Percentiles rank a stretch among this genome's conserved stretches.
phyloP scores from a whole-genome alignment of 2,329 filamentous ascomycete species.

The Phaeosphaeriaceae sp. region DNA sequence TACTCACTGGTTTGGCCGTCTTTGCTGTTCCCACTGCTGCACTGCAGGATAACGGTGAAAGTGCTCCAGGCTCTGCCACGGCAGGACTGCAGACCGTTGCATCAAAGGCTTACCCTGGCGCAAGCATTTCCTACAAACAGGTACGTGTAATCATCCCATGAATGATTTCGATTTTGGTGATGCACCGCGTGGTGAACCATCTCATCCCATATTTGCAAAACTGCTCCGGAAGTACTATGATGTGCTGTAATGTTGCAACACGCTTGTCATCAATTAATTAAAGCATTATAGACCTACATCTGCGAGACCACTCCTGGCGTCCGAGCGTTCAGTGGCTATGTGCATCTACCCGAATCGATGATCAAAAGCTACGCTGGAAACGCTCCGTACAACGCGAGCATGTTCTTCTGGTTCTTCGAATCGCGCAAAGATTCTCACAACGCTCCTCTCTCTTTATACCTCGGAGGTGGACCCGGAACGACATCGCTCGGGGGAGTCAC shows the following conservation, averaged over 20 bases:
- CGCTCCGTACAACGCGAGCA: conserved; percentile 21
- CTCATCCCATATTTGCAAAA: too few relatives aligned
- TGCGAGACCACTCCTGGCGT: conserved; percentile 62
- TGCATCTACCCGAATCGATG: conserved; percentile 55
- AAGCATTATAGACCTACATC: conserved; percentile 34
- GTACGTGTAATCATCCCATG: neutral
- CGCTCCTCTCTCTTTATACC: conserved; percentile 19
- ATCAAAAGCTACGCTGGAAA: conserved; percentile 10
- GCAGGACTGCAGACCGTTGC: neutral
- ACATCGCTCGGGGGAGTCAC: conserved; percentile 31
- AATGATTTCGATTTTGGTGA: too few relatives aligned
- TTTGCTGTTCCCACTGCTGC: neutral
- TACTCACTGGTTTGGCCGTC: neutral
- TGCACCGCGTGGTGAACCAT: too few relatives aligned
- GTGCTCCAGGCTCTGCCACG: neutral
- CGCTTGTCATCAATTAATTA: neutral
- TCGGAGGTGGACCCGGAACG: conserved; percentile 22
- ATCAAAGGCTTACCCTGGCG: neutral
- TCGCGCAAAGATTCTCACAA: conserved; percentile 23
- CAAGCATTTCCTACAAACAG: conserved; percentile 7
- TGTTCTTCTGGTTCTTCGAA: conserved; percentile 34
- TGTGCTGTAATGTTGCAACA: neutral
- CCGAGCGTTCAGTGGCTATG: conserved; percentile 64
- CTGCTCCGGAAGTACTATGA: too few relatives aligned
- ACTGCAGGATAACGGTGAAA: neutral